These are phyloP conservation scores for Aspergillus tamarii DNA, from an alignment of 2,329 filamentous ascomycete species.

Conservation along the genomic window DNA sequence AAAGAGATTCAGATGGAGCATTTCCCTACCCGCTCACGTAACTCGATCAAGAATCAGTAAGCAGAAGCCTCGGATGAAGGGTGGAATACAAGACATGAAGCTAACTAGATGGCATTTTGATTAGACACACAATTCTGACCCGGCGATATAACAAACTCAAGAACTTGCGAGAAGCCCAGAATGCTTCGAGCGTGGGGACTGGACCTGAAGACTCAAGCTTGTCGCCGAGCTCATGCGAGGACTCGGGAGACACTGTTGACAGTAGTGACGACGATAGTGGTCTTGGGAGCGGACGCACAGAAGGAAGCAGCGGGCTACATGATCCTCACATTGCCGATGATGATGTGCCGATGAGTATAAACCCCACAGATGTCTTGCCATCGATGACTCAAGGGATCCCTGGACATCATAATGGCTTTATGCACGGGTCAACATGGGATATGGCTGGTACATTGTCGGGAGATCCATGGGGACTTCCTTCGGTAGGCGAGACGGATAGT, in stretches of 20 bases:
- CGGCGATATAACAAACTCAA: not conserved
- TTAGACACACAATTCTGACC: not conserved
- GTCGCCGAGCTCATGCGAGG: not conserved
- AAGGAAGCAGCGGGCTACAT: not conserved
- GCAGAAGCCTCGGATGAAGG: not conserved
- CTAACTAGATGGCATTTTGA: not conserved
- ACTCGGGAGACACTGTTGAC: not conserved
- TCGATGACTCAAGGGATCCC: not conserved
- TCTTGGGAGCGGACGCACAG: not conserved
- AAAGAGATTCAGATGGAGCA: conserved; percentile 1
- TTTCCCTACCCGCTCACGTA: not conserved
- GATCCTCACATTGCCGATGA: not conserved
- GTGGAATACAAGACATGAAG: not conserved
- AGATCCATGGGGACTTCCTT: not conserved
- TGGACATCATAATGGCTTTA: not conserved
- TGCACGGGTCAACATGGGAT: not conserved
- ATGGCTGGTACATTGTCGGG: not conserved
- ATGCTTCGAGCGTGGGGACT: not conserved
- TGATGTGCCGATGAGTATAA: not conserved
- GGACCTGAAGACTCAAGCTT: not conserved
- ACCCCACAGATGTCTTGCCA: not conserved
- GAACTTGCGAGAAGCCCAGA: not conserved
- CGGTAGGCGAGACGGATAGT: not conserved
- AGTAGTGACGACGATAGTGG: not conserved
- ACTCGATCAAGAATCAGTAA: conserved; percentile 1